These are phyloP conservation scores for Coniochaeta prunicola DNA, from an alignment of 2,329 filamentous ascomycete genomes.

Conservation along the genomic window DNA sequence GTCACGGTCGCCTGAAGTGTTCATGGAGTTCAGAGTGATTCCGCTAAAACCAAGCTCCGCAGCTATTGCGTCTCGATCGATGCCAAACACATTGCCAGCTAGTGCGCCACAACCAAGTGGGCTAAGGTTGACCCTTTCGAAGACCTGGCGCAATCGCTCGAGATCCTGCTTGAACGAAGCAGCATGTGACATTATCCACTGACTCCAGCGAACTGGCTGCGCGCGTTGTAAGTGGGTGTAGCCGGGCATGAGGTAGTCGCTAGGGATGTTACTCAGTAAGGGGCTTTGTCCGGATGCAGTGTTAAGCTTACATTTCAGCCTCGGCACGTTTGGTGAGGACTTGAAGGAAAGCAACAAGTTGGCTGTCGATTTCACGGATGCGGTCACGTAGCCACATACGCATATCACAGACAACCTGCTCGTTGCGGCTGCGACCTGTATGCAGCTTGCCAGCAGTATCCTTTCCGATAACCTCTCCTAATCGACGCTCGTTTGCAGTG, in stretches of 20 bases:
- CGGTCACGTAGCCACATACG: slow-evolving; percentile 78
- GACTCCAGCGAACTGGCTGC: slow-evolving; percentile 71
- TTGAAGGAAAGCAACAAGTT: slow-evolving; percentile 61
- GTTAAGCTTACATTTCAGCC: slow-evolving; percentile 36
- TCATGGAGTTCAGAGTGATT: slow-evolving; percentile 70
- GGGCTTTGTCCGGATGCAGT: slow-evolving; percentile 2
- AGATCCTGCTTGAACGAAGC: slow-evolving; percentile 67
- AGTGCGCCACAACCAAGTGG: slow-evolving; percentile 72
- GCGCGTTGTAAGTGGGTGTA: slow-evolving; percentile 86
- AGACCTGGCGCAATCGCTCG: slow-evolving; percentile 66
- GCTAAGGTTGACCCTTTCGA: slow-evolving; percentile 62
- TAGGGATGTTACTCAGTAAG: slow-evolving; percentile 16
- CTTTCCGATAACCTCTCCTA: slow-evolving; percentile 81
- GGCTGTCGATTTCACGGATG: slow-evolving; percentile 60
- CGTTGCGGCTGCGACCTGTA: slow-evolving; percentile 80
- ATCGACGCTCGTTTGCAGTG: slow-evolving; percentile 63
- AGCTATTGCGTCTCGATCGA: slow-evolving; percentile 73
- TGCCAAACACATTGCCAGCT: slow-evolving; percentile 74
- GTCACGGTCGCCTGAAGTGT: slow-evolving; percentile 70
- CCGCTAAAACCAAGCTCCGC: slow-evolving; percentile 74
- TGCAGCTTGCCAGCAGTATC: slow-evolving; percentile 83
- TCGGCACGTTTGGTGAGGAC: slow-evolving; percentile 65
- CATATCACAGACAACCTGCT: slow-evolving; percentile 88
- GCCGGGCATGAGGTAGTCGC: slow-evolving; percentile 75
- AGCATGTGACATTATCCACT: slow-evolving; percentile 74